phyloP scores from a whole-genome alignment of 2,329 filamentous ascomycete genomes.

The Colletotrichum kahawae region DNA sequence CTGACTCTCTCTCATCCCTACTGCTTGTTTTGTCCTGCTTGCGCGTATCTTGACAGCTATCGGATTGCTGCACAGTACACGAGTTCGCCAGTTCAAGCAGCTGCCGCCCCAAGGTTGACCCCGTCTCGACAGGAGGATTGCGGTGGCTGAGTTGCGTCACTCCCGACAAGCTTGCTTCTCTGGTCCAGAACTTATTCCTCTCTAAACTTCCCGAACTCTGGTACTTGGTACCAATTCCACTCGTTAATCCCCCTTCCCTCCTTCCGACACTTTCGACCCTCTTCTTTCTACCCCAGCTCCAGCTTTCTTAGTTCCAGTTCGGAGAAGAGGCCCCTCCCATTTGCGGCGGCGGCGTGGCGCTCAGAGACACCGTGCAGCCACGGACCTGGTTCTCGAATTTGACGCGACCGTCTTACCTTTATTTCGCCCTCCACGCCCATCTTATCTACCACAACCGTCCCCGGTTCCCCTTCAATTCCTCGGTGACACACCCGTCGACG shows the following conservation, averaged over 20 bases:
- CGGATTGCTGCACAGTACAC: not conserved
- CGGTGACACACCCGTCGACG: not conserved
- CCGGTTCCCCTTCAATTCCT: not conserved
- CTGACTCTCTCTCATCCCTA: not conserved
- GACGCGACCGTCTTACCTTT: conserved; percentile 9
- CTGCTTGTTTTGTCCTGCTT: not conserved
- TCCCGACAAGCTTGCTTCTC: not conserved
- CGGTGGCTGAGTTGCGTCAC: conserved; percentile 9
- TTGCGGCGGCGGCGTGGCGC: conserved; percentile 14
- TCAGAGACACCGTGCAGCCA: conserved; percentile 15
- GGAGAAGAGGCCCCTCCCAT: not conserved
- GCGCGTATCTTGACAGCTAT: not conserved
- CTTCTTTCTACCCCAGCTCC: not conserved
- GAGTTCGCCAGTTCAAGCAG: not conserved
- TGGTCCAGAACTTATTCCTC: not conserved
- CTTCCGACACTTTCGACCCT: not conserved
- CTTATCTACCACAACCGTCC: not conserved
- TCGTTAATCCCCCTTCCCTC: conserved; percentile 43
- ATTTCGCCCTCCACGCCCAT: not conserved
- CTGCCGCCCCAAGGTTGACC: not conserved
- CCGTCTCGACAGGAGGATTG: not conserved
- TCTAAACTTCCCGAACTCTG: conserved; percentile 24
- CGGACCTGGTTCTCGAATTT: conserved; percentile 1
- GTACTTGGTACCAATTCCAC: conserved; percentile 60
- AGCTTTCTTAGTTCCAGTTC: not conserved